A percentile compares a stretch with the other conserved stretches of the same genome.
phyloP scores from a whole-genome alignment of 805 yeast species.

The Zygosaccharomyces bisporus region DNA sequence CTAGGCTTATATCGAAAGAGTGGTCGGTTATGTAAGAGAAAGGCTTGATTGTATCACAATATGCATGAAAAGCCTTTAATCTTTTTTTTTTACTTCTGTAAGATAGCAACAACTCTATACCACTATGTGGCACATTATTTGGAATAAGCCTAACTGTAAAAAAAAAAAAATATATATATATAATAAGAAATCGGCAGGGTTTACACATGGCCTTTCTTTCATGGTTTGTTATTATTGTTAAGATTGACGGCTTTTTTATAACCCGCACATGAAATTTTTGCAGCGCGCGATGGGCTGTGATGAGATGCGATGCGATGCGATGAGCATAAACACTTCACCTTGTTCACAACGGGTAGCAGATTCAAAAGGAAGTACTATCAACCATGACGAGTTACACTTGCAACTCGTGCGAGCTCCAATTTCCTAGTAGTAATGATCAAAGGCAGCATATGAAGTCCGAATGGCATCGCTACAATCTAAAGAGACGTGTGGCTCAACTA shows the following conservation, averaged over 20 bases:
- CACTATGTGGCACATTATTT: too few species aligned
- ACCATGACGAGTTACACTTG: constrained; percentile 53
- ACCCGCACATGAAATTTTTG: constrained; percentile 8
- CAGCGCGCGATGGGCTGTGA: constrained; percentile 11
- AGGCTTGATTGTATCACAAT: too few species aligned
- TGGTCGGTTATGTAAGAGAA: too few species aligned
- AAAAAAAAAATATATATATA: too few species aligned
- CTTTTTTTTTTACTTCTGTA: too few species aligned
- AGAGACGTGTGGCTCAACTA: constrained; percentile 84
- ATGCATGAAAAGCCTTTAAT: too few species aligned
- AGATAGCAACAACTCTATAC: too few species aligned
- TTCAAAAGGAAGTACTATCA: not conserved
- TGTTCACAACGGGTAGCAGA: not conserved
- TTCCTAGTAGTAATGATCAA: constrained; percentile 72
- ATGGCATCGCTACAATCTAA: constrained; percentile 96
- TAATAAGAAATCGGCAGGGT: too few species aligned
- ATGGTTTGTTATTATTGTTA: not conserved
- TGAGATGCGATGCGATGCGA: constrained; percentile 8
- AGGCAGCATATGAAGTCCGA: constrained; percentile 93
- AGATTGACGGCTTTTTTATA: not conserved
- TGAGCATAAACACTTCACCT: not conserved
- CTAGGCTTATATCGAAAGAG: too few species aligned
- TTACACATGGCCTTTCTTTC: not conserved
- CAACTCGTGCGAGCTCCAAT: constrained; percentile 81
- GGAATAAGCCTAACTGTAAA: too few species aligned